These are phyloP conservation scores for Brettanomyces anomalus DNA, from an alignment of 805 yeast genomes.

Conservation along the genomic window DNA sequence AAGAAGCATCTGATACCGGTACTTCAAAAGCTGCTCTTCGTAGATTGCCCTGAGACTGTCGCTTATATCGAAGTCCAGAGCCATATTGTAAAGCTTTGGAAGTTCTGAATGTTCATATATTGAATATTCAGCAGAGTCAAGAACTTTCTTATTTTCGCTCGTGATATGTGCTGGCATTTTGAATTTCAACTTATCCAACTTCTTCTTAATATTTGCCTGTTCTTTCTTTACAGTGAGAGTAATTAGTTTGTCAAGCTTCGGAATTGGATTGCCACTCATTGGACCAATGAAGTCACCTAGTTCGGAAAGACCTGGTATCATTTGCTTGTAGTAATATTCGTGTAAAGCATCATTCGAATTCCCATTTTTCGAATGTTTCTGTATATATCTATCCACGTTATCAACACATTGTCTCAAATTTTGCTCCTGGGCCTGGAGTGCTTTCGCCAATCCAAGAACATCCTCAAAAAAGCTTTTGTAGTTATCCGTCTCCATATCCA, in stretches of 20 bases:
- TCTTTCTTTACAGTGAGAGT: conserved; percentile 33
- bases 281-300: conserved; percentile 45
- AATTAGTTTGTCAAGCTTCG: conserved; percentile 35
- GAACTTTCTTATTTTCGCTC: conserved; percentile 22
- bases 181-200: conserved; percentile 39
- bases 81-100: conserved; percentile 41
- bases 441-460: conserved; percentile 34
- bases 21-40: conserved; percentile 54
- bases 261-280: conserved; percentile 36
- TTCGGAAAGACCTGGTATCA: conserved; percentile 44
- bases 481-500: conserved; percentile 30
- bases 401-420: conserved; percentile 40
- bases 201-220: conserved; percentile 29
- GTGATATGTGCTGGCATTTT: conserved; percentile 37
- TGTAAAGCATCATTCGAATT: conserved; percentile 23
- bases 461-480: conserved; percentile 37
- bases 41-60: conserved; percentile 47
- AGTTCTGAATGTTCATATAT: conserved; percentile 43
- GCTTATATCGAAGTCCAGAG: conserved; percentile 49
- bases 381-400: conserved; percentile 37
- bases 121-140: conserved; percentile 35
- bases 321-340: conserved; percentile 38
- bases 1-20: conserved; percentile 44
- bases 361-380: conserved; percentile 7
- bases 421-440: conserved; percentile 33